These are phyloP conservation scores for Begonia peltatifolia DNA, from an alignment of 306 rosid species.

Conservation along the genomic window DNA sequence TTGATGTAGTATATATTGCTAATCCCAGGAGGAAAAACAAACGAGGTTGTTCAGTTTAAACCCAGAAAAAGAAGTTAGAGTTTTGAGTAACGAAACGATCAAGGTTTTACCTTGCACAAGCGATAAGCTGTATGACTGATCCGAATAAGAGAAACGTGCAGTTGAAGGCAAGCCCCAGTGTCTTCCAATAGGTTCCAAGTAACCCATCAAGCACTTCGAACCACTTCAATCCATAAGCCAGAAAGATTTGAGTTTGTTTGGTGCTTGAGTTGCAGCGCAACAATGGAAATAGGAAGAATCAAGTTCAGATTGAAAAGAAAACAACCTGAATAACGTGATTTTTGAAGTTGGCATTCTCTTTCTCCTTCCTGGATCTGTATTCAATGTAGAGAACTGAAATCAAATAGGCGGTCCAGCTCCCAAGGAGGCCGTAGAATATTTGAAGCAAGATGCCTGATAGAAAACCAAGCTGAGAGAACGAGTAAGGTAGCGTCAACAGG, in stretches of 20 bases:
- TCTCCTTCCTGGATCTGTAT: conserved; percentile 75
- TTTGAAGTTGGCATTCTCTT: conserved; percentile 74
- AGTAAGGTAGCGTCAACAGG: conserved; percentile 77
- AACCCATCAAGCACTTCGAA: conserved; percentile 96
- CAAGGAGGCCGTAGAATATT: conserved; percentile 69
- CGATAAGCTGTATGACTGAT: conserved; percentile 96
- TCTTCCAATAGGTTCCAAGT: conserved; percentile 84
- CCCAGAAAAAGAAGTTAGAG: neutral
- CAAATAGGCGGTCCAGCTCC: conserved; percentile 97
- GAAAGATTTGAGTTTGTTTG: no score
- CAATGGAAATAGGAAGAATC: no score
- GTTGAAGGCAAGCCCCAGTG: conserved; percentile 80
- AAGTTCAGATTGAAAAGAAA: neutral
- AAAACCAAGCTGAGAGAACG: conserved; percentile 90
- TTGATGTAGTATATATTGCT: conserved; percentile 92
- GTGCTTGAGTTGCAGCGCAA: no score
- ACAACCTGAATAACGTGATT: conserved; percentile 93
- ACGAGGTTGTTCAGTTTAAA: neutral
- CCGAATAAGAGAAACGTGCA: conserved; percentile 96
- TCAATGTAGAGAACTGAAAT: conserved; percentile 96
- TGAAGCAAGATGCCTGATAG: conserved; percentile 74
- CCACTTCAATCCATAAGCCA: conserved; percentile 41
- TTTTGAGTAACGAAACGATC: neutral
- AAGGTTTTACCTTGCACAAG: conserved; percentile 67
- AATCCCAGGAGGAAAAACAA: conserved; percentile 6